These are phyloP conservation scores for Ceratocystis ficicola DNA, from an alignment of 2,329 filamentous ascomycete species.

Conservation along the genomic window DNA sequence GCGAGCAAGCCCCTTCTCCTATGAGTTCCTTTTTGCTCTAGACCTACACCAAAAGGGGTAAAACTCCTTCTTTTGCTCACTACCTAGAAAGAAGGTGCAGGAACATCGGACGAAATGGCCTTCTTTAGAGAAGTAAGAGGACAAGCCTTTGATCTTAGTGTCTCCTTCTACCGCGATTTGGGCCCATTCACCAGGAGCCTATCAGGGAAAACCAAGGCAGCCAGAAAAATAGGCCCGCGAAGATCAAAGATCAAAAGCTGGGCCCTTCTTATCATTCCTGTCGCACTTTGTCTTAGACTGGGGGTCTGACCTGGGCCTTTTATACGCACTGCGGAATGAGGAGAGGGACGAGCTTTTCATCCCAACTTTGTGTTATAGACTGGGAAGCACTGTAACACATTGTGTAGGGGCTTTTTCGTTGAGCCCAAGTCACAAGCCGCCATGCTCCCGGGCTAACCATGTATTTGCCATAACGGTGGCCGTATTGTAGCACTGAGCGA, in stretches of 20 bases:
- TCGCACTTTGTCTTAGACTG: neutral
- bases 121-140: neutral
- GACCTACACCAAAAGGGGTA: neutral
- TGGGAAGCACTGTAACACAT: neutral
- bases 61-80: neutral
- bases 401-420: too few relatives aligned
- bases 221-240: neutral
- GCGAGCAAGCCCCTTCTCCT: neutral
- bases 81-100: neutral
- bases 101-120: neutral
- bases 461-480: too few relatives aligned
- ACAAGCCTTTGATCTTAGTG: neutral
- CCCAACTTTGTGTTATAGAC: neutral
- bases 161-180: neutral
- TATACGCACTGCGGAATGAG: neutral
- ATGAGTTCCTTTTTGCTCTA: neutral
- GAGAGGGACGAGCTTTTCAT: neutral
- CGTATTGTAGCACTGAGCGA: too few relatives aligned
- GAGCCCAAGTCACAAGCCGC: too few relatives aligned
- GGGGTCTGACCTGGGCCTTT: neutral
- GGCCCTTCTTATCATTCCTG: neutral
- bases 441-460: too few relatives aligned
- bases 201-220: neutral
- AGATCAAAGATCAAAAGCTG: neutral
- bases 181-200: neutral